A percentile compares a stretch with the other conserved stretches of the same genome.
These are phyloP conservation scores for Actinomucor elegans DNA, from an alignment of 371 early-diverging fungal species.

Conservation along the genomic window DNA sequence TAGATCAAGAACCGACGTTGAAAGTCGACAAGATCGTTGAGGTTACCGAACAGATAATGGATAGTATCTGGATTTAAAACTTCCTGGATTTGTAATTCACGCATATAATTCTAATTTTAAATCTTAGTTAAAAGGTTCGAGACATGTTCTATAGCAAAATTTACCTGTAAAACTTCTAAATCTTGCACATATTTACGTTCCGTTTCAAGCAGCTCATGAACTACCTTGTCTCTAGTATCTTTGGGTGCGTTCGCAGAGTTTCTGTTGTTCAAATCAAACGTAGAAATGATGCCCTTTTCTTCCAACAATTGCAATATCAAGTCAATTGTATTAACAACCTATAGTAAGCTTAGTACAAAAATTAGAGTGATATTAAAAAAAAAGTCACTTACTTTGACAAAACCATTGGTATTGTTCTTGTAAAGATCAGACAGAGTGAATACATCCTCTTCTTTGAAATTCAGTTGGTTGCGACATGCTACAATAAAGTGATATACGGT, in stretches of 20 bases:
- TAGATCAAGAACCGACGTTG: slow-evolving; percentile 93
- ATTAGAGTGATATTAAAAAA: no score
- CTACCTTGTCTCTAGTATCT: slow-evolving; percentile 83
- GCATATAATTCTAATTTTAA: slow-evolving; percentile 54
- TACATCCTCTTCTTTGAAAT: slow-evolving; percentile 72
- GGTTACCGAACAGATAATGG: slow-evolving; percentile 87
- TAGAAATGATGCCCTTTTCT: slow-evolving; percentile 60
- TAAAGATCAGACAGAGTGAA: slow-evolving; percentile 87
- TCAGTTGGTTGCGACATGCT: slow-evolving; percentile 67
- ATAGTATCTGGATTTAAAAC: slow-evolving; percentile 74
- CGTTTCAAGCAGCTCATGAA: slow-evolving; percentile 90
- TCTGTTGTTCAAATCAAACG: slow-evolving; percentile 51
- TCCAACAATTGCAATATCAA: slow-evolving; percentile 71
- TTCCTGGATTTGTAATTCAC: slow-evolving; percentile 56
- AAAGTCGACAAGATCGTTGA: slow-evolving; percentile 91
- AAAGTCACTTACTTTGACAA: slow-evolving; percentile 90
- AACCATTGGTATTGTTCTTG: slow-evolving; percentile 92
- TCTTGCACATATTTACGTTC: slow-evolving; percentile 94
- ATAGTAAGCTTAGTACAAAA: not conserved
- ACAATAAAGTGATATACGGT: slow-evolving; percentile 79
- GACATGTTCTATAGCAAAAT: no score
- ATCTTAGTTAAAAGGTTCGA: slow-evolving; percentile 1
- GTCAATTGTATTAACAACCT: slow-evolving; percentile 71
- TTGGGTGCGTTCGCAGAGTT: slow-evolving; percentile 65
- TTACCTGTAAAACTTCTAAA: slow-evolving; percentile 82